Conservation (phyloP, 192 early-diverging fungal genomes). For the Tieghemiomyces parasiticus region DNA sequence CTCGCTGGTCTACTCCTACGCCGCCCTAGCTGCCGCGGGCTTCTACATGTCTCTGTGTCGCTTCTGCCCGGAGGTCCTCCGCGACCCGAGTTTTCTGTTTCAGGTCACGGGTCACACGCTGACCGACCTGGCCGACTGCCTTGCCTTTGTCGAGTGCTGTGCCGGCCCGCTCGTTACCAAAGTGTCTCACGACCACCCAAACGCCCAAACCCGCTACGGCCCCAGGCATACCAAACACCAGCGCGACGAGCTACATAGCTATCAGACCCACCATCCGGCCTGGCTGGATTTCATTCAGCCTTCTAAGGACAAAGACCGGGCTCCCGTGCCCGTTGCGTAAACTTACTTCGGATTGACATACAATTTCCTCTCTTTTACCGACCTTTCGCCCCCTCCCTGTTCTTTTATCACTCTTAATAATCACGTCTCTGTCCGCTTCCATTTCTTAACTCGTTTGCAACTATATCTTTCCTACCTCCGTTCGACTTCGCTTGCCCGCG, state of each 20-base stretch:
- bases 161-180: not conserved
- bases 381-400: no score
- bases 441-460: no score
- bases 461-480: no score
- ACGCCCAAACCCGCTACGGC: not conserved
- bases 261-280: conserved; percentile 3
- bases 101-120: not conserved
- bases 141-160: not conserved
- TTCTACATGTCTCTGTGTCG: conserved; percentile 18
- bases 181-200: no score
- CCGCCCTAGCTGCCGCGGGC: conserved; percentile 27
- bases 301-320: no score
- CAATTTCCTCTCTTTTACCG: no score
- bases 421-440: no score
- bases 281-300: conserved; percentile 9
- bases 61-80: not conserved
- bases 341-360: no score
- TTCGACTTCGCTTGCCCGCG: no score
- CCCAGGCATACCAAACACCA: conserved; percentile 5
- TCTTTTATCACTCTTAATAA: no score
- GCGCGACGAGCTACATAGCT: not conserved
- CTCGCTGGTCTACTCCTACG: conserved; percentile 16
- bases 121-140: not conserved
- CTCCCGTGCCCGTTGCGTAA: no score
- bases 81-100: not conserved